A percentile compares a stretch with the other conserved stretches of the same genome.
Conservation (phyloP, 176 grass and related monocot genomes). For the Juncus effusus region DNA sequence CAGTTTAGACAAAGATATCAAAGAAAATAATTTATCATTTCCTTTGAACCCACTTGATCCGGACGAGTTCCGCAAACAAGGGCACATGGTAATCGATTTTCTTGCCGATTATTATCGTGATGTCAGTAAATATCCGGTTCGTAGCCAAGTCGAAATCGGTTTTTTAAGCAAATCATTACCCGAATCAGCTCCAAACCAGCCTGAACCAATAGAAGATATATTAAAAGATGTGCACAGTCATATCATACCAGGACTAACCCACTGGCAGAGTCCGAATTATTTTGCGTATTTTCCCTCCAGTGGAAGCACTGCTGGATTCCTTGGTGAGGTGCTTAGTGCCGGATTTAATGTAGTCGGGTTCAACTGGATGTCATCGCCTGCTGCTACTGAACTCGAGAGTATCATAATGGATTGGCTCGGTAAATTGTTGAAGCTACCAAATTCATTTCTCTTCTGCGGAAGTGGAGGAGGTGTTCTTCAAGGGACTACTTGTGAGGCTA, state of each 20-base stretch:
- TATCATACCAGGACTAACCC: conserved; percentile 57
- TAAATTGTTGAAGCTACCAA: conserved; percentile 53
- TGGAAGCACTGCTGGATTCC: conserved; percentile 65
- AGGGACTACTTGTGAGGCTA: conserved; percentile 58
- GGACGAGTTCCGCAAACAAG: conserved; percentile 17
- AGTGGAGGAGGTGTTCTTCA: conserved; percentile 59
- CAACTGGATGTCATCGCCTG: conserved; percentile 66
- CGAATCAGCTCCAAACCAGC: background rate
- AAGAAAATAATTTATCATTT: too few relatives aligned
- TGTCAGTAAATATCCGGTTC: conserved; percentile 35
- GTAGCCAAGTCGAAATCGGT: conserved; percentile 24
- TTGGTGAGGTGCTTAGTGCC: conserved; percentile 63
- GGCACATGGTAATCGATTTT: conserved; percentile 26
- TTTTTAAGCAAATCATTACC: conserved; percentile 19
- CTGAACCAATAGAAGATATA: conserved; percentile 19
- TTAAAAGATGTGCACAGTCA: conserved; percentile 43
- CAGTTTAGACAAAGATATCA: too few relatives aligned
- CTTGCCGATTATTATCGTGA: conserved; percentile 42
- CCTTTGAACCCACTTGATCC: conserved; percentile 18
- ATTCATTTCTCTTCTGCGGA: conserved; percentile 40
- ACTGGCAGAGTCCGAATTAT: conserved; percentile 66
- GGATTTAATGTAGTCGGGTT: conserved; percentile 58
- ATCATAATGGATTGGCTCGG: conserved; percentile 65
- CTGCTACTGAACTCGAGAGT: conserved; percentile 55
- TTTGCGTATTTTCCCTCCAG: conserved; percentile 55